Base-by-base conservation (phyloP, 2,329 filamentous ascomycete species). In the Stemphylium lycopersici region DNA sequence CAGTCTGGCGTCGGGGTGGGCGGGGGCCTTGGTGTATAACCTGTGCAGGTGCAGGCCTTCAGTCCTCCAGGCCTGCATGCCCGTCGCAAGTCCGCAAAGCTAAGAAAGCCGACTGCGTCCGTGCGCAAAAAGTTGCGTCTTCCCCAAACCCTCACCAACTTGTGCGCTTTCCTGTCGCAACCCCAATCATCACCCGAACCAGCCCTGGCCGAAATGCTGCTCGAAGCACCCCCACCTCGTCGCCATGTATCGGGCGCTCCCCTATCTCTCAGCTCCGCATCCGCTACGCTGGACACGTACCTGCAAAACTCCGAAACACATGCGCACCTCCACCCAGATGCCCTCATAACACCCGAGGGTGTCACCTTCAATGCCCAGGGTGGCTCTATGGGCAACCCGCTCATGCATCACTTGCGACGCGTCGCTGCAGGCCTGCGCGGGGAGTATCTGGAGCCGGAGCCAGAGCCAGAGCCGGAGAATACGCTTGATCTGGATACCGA, bases 361-460 rank as follows among this genome's bases (percentile, higher is more conserved):
- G 73, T 80, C 6, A 67, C 68, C 11, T 80, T 78, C 64, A 71
- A 73, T 18, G 72, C 78, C 13, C 68, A 77, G 41, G 73, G 74
- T 42, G 80, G 80, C 1, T 72, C 78, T 0, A 66, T 62, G 15
- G 79, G 80, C 38, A 78, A 79, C 6, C 72, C 83, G n/a, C 74
- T 78, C 12, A 73, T 85, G 47, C 80, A 83, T 65, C 81, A 84
- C 62, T 67, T 85, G 40, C 74, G 78, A 33, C 77, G 83, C 42
- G 79, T 85, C 7, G 80, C 81, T 58, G 78, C 79, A 5, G 83
- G 83, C 0, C 60, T 85, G 54, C 67, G 74, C 16, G 83, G 83
- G 18, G 82, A 84, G 69, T 77, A 75, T 57, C 66, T 84, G 4
- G 20, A 20, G 20, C 20, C 20, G 20, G 20, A 20, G 20, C 20